Percentiles rank a stretch among this genome's conserved stretches.
phyloP scores from a whole-genome alignment of 1,139 yeast genomes.

The Diutina siamensis region DNA sequence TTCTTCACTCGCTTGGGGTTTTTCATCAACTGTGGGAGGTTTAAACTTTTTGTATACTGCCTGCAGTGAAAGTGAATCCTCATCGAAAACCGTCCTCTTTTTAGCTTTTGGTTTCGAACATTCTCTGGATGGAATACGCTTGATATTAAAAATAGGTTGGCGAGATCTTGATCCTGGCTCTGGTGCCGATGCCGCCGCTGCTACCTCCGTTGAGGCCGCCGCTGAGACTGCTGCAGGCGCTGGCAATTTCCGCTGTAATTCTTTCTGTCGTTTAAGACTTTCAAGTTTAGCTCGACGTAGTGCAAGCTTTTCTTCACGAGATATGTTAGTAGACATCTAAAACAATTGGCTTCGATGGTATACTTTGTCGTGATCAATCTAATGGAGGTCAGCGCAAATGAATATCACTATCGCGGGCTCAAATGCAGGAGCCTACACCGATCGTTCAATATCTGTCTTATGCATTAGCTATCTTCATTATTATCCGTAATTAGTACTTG shows the following conservation, averaged over 20 bases:
- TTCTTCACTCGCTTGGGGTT: not conserved
- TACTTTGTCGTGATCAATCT: too few relatives aligned
- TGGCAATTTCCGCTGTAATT: not conserved
- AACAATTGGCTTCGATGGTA: not conserved
- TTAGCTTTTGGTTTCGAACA: not conserved
- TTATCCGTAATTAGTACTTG: not conserved
- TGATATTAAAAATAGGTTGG: not conserved
- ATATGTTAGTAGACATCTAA: constrained; percentile 1
- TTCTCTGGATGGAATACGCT: not conserved
- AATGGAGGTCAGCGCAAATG: not conserved
- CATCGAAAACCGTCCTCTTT: not conserved
- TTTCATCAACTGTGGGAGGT: not conserved
- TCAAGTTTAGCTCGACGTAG: constrained; percentile 8
- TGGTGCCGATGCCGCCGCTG: too few relatives aligned
- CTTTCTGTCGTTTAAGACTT: constrained; percentile 6
- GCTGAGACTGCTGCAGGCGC: too few relatives aligned
- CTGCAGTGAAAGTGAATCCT: not conserved
- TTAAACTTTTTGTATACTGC: not conserved
- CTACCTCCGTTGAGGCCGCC: too few relatives aligned
- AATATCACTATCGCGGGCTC: not conserved
- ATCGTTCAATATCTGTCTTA: not conserved
- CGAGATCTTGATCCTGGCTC: not conserved
- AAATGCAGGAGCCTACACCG: not conserved
- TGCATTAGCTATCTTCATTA: not conserved
- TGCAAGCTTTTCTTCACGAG: constrained; percentile 3